phyloP scores from a whole-genome alignment of 768 basidiomycete species.

The Tylopilus felleus region DNA sequence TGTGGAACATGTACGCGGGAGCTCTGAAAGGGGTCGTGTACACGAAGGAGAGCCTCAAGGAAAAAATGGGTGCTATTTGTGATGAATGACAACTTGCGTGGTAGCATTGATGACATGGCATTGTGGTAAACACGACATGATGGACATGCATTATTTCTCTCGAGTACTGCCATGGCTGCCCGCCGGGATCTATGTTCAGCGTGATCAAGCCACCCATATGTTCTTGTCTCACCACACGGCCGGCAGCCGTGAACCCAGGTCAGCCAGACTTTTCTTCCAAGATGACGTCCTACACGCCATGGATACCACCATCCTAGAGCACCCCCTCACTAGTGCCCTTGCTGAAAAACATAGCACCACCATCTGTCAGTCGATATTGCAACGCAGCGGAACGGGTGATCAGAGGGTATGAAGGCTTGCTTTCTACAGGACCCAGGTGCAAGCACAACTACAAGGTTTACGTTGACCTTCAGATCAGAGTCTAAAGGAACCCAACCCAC shows the following conservation, averaged over 20 bases:
- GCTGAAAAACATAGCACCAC: constrained; percentile 64
- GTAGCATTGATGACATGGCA: not conserved
- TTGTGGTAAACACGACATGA: not conserved
- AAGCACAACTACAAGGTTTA: constrained; percentile 50
- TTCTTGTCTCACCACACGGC: not conserved
- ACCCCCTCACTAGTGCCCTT: constrained; percentile 68
- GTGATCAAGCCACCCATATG: not conserved
- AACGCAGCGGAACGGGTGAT: constrained; percentile 55
- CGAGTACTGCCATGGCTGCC: not conserved
- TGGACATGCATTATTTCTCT: too few relatives aligned
- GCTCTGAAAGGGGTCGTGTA: constrained; percentile 32
- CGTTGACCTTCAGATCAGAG: not conserved
- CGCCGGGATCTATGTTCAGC: too few relatives aligned
- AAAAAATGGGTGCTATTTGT: constrained; percentile 37
- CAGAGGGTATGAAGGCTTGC: constrained; percentile 31
- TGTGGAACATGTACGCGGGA: constrained; percentile 47
- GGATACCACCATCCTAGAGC: constrained; percentile 36
- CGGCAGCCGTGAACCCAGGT: not conserved
- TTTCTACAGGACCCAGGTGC: constrained; percentile 50
- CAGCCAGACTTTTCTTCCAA: not conserved
- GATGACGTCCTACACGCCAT: not conserved
- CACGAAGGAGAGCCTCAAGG: constrained; percentile 38
- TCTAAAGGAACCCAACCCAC: constrained; percentile 33
- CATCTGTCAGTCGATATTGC: constrained; percentile 71
- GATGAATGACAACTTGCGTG: constrained; percentile 18